Base-by-base conservation (phyloP, 352 stramenopile genomes). In the Globisporangium apiculatum region DNA sequence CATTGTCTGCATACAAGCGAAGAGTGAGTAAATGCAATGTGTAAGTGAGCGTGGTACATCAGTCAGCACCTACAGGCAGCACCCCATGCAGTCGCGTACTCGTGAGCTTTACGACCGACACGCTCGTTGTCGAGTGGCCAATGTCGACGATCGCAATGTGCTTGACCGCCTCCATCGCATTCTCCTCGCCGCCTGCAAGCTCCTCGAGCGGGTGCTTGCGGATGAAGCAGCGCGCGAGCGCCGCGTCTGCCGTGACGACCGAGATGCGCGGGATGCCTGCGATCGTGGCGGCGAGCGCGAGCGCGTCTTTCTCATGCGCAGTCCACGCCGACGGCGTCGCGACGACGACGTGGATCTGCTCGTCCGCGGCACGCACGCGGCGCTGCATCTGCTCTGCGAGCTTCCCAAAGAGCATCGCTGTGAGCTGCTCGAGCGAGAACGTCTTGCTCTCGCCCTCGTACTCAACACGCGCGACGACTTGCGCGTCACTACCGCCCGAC, bases 81-180 rank as follows among this genome's bases (percentile, higher is more conserved):
- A 31, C 24, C 24, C 24, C 24, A 31, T 31, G 24, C 24, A 31
- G 24, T 31, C 24, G 24, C 60, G 62, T 58, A 70, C 72, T 56
- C 18, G 79, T 87, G 24, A 94, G 76, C 61, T 83, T 83, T 41
- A 90, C 83, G 4, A 90, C 66, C 14, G 83, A 71, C 18, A 89
- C 69, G 48, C 75, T 87, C 9, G 87, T 94, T 51, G 64, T 89
- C 31, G 74, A 86, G 64, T 92, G 78, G 47, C 89, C 89, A 64
- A 97, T 86, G 66, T 97, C 89, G 8, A 97, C 69, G 61, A 97
- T 87, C 51, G 85, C 66, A 60, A 97, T 91, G 61, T 82, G 71
- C 63, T 82, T 80, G n/a, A 52, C 31, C 17, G 55, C 55, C 37
- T 64, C 45, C 2, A 10, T 15, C 8, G 14, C 59, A 49, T 64